A percentile compares a stretch with the other conserved stretches of the same genome.
Evolutionary conservation across 768 basidiomycete species (phyloP).

Genomic region (Chalciporus pseudorubinellus): DNA sequence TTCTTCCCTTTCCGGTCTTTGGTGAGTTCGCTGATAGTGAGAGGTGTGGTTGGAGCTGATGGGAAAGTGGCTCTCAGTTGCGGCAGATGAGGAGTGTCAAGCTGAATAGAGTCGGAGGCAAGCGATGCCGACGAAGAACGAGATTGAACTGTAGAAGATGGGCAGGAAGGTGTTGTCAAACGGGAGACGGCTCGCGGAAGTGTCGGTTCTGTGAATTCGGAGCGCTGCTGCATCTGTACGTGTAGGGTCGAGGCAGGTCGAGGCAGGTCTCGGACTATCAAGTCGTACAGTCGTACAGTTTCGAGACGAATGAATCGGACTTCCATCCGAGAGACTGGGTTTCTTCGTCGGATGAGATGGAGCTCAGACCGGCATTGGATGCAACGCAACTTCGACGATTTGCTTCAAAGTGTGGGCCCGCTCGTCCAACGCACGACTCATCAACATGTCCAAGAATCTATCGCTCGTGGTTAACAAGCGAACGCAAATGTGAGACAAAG

Average conservation of each 20-base stretch:
- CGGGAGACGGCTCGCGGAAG: slow-evolving; percentile 23
- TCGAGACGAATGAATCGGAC: slow-evolving; percentile 25
- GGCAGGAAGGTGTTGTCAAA: slow-evolving; percentile 20
- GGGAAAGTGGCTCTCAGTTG: slow-evolving; percentile 53
- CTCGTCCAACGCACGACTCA: no score
- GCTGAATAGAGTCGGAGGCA: slow-evolving; percentile 18
- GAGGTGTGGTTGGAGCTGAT: slow-evolving; percentile 39
- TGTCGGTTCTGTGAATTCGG: slow-evolving; percentile 25
- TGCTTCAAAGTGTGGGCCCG: no score
- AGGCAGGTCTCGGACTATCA: slow-evolving; percentile 38
- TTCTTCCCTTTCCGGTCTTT: slow-evolving; percentile 90
- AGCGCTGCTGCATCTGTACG: slow-evolving; percentile 31
- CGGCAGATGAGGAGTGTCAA: slow-evolving; percentile 32
- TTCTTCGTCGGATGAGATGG: no score
- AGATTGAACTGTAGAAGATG: slow-evolving; percentile 18
- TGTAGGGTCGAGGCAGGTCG: slow-evolving; percentile 34
- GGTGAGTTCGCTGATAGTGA: slow-evolving; percentile 72
- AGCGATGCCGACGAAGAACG: slow-evolving; percentile 19
- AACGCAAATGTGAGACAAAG: no score
- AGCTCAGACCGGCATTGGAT: no score
- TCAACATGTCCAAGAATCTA: no score
- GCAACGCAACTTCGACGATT: no score
- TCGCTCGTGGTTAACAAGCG: no score
- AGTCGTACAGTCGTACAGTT: slow-evolving; percentile 46
- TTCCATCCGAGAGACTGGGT: no score